Evolutionary conservation across 2,329 filamentous ascomycete genomes (phyloP), one percentile per base, ranked within the genome.

Genomic region (Claviceps paspali): DNA sequence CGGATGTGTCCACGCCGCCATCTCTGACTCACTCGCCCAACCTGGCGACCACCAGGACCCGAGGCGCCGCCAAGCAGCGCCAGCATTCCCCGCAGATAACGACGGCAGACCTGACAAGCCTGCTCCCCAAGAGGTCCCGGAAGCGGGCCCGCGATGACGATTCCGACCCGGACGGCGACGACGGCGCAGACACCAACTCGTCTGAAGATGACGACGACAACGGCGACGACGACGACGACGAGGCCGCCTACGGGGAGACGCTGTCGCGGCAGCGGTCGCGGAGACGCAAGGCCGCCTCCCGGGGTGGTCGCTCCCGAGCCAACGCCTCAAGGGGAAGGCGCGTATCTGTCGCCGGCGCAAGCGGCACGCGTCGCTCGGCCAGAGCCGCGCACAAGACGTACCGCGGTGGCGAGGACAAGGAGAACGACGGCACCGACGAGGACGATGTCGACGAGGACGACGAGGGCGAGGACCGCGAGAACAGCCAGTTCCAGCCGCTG

Each of bases 11-110:
- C 2, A 79, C 74, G 2, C 76, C 74, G 0, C 76, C 76, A 1
- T 79, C 76, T 0, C 60, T 80, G 4, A 80, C 75, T 4, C 74
- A 79, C 48, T 80, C 76, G 1, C 76, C 76, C 23, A 78, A 79
- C 46, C 66, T 62, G 15, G 31, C 21, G 4, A 23, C 3, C 27
- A 36, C 42, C 33, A 44, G 60, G 43, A 51, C 52, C 1, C 55
- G 59, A 22, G 47, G 54, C 18, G 32, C 46, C 39, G 43, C 46
- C 43, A 49, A 55, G 24, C 52, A 51, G 33, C 52, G 51, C 33
- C 61, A 61, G 31, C 51, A 49, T 6, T 59, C 56, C 4, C 54
- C 60, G 4, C 64, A 67, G 38, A 42, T 71, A 5, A 72, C 67
- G 0, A 74, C 72, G 1, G 69, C 69, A 0, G 67, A 70, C 9